Percentiles rank a stretch among this genome's conserved stretches.
phyloP scores from a whole-genome alignment of 2,329 filamentous ascomycete species.

The Stachybotrys echinatus region DNA sequence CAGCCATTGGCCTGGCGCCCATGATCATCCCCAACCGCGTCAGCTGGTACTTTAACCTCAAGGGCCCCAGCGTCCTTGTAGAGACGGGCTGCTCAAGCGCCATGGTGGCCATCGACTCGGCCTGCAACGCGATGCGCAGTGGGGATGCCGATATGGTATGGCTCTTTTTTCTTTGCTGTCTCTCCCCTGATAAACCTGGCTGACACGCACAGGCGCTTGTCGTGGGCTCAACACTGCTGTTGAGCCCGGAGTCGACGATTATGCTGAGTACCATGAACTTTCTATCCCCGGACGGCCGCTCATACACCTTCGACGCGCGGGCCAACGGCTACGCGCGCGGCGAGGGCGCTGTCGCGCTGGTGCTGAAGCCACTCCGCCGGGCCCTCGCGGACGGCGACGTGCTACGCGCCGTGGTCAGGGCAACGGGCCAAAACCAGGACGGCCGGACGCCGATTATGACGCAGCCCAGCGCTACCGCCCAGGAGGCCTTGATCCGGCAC shows the following conservation, averaged over 20 bases:
- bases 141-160: not conserved
- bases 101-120: not conserved
- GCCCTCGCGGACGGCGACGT: slow-evolving; percentile 18
- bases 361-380: not conserved
- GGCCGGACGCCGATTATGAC: slow-evolving; percentile 34
- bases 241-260: not conserved
- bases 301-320: not conserved
- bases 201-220: not conserved
- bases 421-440: slow-evolving; percentile 25
- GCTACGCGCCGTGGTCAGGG: slow-evolving; percentile 22
- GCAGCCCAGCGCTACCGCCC: slow-evolving; percentile 36
- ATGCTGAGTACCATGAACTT: not conserved
- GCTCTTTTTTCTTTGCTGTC: too few relatives aligned
- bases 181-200: too few relatives aligned
- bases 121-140: not conserved
- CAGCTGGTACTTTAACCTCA: slow-evolving; percentile 1
- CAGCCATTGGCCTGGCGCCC: not conserved
- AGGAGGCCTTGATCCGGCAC: slow-evolving; percentile 31
- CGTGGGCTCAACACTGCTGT: not conserved
- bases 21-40: not conserved
- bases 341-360: not conserved
- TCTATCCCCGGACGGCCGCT: not conserved
- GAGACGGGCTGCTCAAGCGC: slow-evolving; percentile 1
- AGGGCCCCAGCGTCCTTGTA: not conserved
- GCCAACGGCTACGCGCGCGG: not conserved